phyloP scores from a whole-genome alignment of 805 yeast species.

The Yarrowia alimentaria region DNA sequence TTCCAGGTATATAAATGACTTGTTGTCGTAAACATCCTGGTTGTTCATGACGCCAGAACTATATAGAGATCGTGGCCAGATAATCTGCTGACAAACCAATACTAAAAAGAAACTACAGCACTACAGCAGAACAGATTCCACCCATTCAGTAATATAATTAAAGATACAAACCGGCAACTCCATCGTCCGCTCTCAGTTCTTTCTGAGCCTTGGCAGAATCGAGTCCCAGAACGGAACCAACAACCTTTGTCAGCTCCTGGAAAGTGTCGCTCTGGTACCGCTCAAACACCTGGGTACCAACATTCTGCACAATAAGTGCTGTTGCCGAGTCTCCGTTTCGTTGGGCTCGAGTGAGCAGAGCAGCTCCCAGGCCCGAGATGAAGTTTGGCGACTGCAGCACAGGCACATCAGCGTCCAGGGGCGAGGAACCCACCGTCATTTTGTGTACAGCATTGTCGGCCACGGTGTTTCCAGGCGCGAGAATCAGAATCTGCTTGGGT shows the following conservation, averaged over 20 bases:
- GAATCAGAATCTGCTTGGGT: conserved; percentile 1
- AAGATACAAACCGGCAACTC: conserved; percentile 6
- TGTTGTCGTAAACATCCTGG: too few relatives aligned
- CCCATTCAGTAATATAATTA: background rate
- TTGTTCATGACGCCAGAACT: too few relatives aligned
- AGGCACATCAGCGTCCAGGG: background rate
- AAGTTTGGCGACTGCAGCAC: conserved; percentile 28
- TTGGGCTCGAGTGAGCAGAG: conserved; percentile 36
- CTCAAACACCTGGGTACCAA: conserved; percentile 40
- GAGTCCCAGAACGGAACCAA: background rate
- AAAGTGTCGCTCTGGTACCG: conserved; percentile 23
- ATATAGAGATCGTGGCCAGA: too few relatives aligned
- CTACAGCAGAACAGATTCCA: too few relatives aligned
- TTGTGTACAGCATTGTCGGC: conserved; percentile 7
- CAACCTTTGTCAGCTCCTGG: conserved; percentile 3
- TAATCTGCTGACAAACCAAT: too few relatives aligned
- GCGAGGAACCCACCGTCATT: conserved; percentile 1
- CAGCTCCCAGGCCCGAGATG: conserved; percentile 39
- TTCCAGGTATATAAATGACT: too few relatives aligned
- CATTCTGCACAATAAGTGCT: conserved; percentile 37
- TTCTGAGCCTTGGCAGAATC: conserved; percentile 6
- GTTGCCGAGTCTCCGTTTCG: conserved; percentile 31
- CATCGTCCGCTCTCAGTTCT: conserved; percentile 1
- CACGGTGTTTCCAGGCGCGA: conserved; percentile 16
- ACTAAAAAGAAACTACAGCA: too few relatives aligned